phyloP scores from a whole-genome alignment of 1,284 basidiomycete species.

The Moesziomyces parantarcticus region DNA sequence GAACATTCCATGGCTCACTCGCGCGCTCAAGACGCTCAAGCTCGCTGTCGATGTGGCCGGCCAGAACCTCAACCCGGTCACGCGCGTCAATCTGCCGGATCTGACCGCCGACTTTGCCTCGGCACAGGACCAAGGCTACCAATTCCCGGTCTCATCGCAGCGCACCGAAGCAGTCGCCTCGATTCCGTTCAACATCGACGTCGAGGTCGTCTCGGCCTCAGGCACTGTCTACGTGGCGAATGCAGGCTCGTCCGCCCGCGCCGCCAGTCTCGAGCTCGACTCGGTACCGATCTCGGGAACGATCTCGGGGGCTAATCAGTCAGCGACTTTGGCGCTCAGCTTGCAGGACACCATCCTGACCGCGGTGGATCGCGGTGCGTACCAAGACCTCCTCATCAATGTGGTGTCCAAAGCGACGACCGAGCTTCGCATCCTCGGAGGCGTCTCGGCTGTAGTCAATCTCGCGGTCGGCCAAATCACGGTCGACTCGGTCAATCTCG shows the following conservation, averaged over 20 bases:
- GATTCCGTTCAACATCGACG: slow-evolving; percentile 81
- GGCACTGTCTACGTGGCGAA: slow-evolving; percentile 70
- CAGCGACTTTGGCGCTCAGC: neutral
- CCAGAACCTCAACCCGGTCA: slow-evolving; percentile 76
- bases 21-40: slow-evolving; percentile 77
- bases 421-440: slow-evolving; percentile 69
- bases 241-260: slow-evolving; percentile 2
- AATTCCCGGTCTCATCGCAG: slow-evolving; percentile 53
- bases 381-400: slow-evolving; percentile 1
- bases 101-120: slow-evolving; percentile 72
- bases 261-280: slow-evolving; percentile 3
- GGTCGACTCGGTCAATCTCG: slow-evolving; percentile 75
- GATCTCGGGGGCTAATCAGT: slow-evolving; percentile 6
- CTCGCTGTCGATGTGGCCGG: slow-evolving; percentile 77
- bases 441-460: slow-evolving; percentile 74
- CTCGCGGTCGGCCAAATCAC: slow-evolving; percentile 77
- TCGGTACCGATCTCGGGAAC: neutral
- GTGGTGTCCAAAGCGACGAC: slow-evolving; percentile 7
- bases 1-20: slow-evolving; percentile 77
- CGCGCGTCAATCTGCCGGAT: slow-evolving; percentile 75
- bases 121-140: slow-evolving; percentile 21
- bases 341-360: neutral
- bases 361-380: slow-evolving; percentile 6
- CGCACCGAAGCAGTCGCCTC: slow-evolving; percentile 75
- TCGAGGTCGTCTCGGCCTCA: slow-evolving; percentile 74